Percentiles rank a stretch among this genome's conserved stretches.
phyloP scores from a whole-genome alignment of 2,329 filamentous ascomycete genomes.

The Fusarium buharicum region DNA sequence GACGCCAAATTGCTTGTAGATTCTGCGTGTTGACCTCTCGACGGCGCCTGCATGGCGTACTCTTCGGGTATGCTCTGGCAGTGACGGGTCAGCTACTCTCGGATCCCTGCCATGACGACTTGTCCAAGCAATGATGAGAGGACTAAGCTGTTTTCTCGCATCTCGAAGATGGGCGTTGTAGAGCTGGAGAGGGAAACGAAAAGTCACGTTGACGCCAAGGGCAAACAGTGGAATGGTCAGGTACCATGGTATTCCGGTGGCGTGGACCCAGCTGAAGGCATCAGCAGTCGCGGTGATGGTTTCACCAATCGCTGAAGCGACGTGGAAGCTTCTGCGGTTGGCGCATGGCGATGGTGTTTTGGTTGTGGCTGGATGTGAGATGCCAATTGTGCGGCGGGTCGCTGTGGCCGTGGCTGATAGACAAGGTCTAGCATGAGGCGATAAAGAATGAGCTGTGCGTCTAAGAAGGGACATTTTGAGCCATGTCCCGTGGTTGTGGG shows the following conservation, averaged over 20 bases:
- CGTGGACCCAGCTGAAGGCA: slow-evolving; percentile 58
- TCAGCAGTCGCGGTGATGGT: slow-evolving; percentile 55
- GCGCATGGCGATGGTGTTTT: slow-evolving; percentile 15
- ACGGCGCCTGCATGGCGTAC: slow-evolving; percentile 42
- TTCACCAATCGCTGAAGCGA: slow-evolving; percentile 48
- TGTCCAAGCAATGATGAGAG: slow-evolving; percentile 50
- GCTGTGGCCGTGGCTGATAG: slow-evolving; percentile 11
- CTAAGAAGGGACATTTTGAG: slow-evolving; percentile 36
- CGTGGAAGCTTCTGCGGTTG: slow-evolving; percentile 48
- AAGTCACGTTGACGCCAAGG: slow-evolving; percentile 56
- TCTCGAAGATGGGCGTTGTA: slow-evolving; percentile 52
- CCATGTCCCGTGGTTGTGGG: slow-evolving; percentile 14
- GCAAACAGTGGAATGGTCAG: slow-evolving; percentile 64
- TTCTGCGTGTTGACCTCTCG: slow-evolving; percentile 47
- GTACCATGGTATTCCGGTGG: slow-evolving; percentile 62
- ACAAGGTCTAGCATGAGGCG: slow-evolving; percentile 23
- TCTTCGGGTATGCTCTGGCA: slow-evolving; percentile 36
- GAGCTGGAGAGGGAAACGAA: slow-evolving; percentile 59
- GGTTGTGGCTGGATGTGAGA: slow-evolving; percentile 12
- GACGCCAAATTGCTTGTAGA: slow-evolving; percentile 54
- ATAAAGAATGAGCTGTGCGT: slow-evolving; percentile 20
- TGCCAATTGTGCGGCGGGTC: slow-evolving; percentile 6
- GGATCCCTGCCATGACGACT: slow-evolving; percentile 39
- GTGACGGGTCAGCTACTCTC: slow-evolving; percentile 2
- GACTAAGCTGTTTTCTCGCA: slow-evolving; percentile 45